A percentile compares a stretch with the other conserved stretches of the same genome.
Conservation (phyloP, 805 yeast species). For the Candida golubevii region DNA sequence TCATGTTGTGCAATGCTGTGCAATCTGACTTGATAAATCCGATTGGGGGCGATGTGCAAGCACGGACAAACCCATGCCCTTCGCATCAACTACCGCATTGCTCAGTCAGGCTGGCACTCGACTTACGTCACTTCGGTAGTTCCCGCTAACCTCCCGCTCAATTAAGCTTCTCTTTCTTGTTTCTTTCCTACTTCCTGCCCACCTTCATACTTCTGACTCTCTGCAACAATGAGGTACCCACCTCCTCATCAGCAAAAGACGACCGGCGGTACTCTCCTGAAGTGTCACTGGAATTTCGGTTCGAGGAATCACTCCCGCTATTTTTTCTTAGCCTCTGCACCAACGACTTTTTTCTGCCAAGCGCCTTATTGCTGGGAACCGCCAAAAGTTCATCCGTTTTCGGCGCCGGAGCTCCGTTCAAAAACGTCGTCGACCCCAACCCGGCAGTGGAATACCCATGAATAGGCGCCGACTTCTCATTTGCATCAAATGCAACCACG, state of each 20-base stretch:
- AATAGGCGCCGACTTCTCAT: conserved; percentile 60
- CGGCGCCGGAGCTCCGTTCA: conserved; percentile 95
- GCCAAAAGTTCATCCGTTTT: conserved; percentile 31
- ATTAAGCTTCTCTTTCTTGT: no score
- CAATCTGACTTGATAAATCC: no score
- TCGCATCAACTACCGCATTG: no score
- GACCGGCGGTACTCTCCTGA: conserved; percentile 13
- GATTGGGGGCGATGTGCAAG: no score
- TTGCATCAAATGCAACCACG: conserved; percentile 67
- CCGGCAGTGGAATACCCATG: conserved; percentile 89
- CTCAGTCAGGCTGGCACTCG: no score
- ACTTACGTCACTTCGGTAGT: no score
- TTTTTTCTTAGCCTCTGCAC: conserved; percentile 57
- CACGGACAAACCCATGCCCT: no score
- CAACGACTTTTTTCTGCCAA: conserved; percentile 81
- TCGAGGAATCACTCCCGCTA: conserved; percentile 29
- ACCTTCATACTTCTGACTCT: conserved; percentile 90
- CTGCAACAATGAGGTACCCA: conserved; percentile 52
- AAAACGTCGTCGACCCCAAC: conserved; percentile 84
- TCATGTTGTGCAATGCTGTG: no score
- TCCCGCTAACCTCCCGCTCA: no score
- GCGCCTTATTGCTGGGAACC: conserved; percentile 27
- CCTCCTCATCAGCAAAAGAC: conserved; percentile 16
- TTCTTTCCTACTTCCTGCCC: conserved; percentile 38
- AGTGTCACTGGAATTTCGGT: conserved; percentile 30